Base-by-base conservation (phyloP, 768 basidiomycete species). In the Rhodotorula babjevae region DNA sequence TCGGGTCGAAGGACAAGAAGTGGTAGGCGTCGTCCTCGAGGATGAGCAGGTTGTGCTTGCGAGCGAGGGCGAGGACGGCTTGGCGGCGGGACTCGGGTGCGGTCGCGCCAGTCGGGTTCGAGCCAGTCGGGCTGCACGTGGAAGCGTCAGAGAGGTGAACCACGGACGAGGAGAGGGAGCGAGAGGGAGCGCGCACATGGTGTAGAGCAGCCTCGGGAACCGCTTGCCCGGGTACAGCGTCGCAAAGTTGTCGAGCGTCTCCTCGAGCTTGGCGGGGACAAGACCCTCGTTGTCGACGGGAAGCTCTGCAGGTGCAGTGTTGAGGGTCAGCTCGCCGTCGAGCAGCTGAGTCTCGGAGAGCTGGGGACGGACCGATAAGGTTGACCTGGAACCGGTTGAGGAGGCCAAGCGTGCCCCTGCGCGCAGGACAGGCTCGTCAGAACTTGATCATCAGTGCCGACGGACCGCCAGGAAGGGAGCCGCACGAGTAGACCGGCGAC, bases 91-190 rank as follows among this genome's bases (percentile, higher is more conserved):
- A 86, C 53, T 86, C 80, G 5, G 89, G 84, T 11, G 89, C 86
- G 8, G 92, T 92, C 80, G 86, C 87, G 2, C 93, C 93, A 15
- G 89, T 90, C 7, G 92, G 93, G 80, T 94, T 94, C 75, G 88
- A 89, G 47, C 92, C 93, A 77, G 89, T 80, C 1, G 83, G 83
- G 42, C 78, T 80, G 61, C 72, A 36, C 25, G 33, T 10, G 19
- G 7, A 9, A 68, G 69, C 70, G 76, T n/a, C 0, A 10, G 36
- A 8, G 6, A 59, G 58, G 25, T 2, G 16, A 18, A 7, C 25
- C 7, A n/a, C 3, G 5, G 19, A 10, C 7, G 27, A 25, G 25
- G 9, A 19, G 2, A 21, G 18, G 49, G 21, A 25, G 49, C 14
- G 1, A 33, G 23, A 33, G 18, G 27, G 29, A 11, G 61, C 29